phyloP scores from a whole-genome alignment of 208 protist genomes.

The Willaertia magna region DNA sequence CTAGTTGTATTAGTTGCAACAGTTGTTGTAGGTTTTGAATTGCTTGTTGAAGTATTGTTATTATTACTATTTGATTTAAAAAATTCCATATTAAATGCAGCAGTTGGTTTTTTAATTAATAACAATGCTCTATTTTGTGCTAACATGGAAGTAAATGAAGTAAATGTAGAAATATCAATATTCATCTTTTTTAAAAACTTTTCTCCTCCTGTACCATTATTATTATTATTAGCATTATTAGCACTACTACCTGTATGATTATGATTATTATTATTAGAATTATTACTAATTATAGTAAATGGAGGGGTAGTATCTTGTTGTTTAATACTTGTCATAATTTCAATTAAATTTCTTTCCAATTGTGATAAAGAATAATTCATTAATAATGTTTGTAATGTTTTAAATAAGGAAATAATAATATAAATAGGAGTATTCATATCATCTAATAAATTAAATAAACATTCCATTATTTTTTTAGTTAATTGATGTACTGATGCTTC shows the following conservation, averaged over 20 bases:
- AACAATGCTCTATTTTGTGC: background rate
- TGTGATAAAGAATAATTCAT: constrained; percentile 3
- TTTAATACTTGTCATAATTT: background rate
- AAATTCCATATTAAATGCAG: background rate
- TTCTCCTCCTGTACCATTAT: background rate
- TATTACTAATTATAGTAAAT: background rate
- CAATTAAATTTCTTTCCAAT: constrained; percentile 1
- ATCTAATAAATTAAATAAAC: background rate
- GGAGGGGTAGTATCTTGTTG: background rate
- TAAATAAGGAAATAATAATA: background rate
- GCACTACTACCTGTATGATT: background rate
- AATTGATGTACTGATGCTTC: background rate
- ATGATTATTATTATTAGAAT: background rate
- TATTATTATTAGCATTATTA: background rate
- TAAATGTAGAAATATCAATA: background rate
- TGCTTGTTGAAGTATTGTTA: background rate
- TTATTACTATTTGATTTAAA: background rate
- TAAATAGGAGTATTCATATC: background rate
- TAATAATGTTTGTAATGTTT: background rate
- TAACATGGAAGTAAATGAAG: background rate
- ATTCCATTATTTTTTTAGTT: background rate
- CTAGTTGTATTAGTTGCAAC: no score
- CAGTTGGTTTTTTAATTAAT: background rate
- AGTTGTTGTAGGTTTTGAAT: background rate
- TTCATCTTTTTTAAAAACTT: background rate